These are phyloP conservation scores for Mentha longifolia DNA, from an alignment of 257 asterid genomes.

Conservation along the genomic window DNA sequence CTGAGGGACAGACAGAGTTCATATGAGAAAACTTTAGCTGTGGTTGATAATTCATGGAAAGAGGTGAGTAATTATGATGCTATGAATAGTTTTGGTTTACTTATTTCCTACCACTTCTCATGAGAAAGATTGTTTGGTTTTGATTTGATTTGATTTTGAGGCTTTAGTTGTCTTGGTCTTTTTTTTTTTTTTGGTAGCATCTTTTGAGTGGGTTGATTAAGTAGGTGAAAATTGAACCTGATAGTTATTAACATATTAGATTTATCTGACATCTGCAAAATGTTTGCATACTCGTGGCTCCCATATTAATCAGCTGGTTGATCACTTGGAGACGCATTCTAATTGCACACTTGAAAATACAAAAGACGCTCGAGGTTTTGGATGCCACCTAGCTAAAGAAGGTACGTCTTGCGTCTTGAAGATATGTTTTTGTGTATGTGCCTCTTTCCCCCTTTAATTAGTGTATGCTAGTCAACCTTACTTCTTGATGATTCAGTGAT, in stretches of 20 bases:
- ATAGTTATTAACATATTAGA: slow-evolving; percentile 7
- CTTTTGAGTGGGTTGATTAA: not conserved
- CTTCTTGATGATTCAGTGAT: slow-evolving; percentile 18
- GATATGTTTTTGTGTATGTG: slow-evolving; percentile 32
- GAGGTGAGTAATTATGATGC: slow-evolving; percentile 52
- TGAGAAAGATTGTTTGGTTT: slow-evolving; percentile 11
- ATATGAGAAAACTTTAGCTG: slow-evolving; percentile 51
- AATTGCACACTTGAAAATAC: slow-evolving; percentile 43
- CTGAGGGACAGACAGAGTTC: slow-evolving; percentile 69
- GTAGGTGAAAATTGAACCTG: slow-evolving; percentile 1
- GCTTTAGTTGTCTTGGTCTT: not conserved
- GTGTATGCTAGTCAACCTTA: slow-evolving; percentile 1
- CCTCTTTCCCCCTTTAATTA: slow-evolving; percentile 24
- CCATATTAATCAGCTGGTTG: slow-evolving; percentile 62
- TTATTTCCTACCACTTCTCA: not conserved
- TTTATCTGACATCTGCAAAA: slow-evolving; percentile 13
- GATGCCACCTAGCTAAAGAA: slow-evolving; percentile 44
- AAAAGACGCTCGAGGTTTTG: slow-evolving; percentile 49
- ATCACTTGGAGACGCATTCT: slow-evolving; percentile 66
- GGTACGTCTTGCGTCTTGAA: slow-evolving; percentile 46
- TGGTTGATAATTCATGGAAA: slow-evolving; percentile 67
- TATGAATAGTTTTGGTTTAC: slow-evolving; percentile 5
- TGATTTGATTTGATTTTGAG: not conserved
- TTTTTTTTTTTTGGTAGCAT: slow-evolving; percentile 10
- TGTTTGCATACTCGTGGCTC: slow-evolving; percentile 35